These are phyloP conservation scores for Fusarium sp. DNA, from an alignment of 2,329 filamentous ascomycete species.

Conservation along the genomic window DNA sequence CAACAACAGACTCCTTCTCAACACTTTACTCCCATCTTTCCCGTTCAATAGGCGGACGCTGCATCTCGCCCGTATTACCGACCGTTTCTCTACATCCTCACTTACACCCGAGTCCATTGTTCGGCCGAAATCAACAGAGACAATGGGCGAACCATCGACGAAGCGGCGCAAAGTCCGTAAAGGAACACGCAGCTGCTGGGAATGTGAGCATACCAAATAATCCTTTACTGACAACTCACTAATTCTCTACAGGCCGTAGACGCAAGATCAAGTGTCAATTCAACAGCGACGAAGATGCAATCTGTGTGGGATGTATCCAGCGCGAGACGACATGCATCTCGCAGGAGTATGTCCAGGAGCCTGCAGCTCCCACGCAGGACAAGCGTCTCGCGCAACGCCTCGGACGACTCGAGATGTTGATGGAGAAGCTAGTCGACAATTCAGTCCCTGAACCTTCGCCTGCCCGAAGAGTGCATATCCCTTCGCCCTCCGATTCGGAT, in stretches of 20 bases:
- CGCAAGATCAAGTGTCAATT: conserved; percentile 67
- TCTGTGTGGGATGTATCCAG: conserved; percentile 60
- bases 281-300: conserved; percentile 50
- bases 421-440: conserved; percentile 59
- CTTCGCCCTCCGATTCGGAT: conserved; percentile 32
- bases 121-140: conserved; percentile 38
- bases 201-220: conserved; percentile 56
- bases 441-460: neutral
- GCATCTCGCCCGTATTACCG: neutral
- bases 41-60: neutral
- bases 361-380: conserved; percentile 49
- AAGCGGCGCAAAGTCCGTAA: conserved; percentile 60
- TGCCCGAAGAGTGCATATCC: conserved; percentile 12
- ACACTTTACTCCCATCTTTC: neutral
- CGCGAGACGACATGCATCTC: conserved; percentile 57
- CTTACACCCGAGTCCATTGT: neutral
- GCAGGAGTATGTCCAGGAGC: conserved; percentile 57
- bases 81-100: neutral
- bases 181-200: conserved; percentile 70
- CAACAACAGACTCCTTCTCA: neutral
- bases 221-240: neutral
- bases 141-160: conserved; percentile 31
- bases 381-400: conserved; percentile 57
- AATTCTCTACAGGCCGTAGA: conserved; percentile 46
- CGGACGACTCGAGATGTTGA: conserved; percentile 58